Evolutionary conservation across 1,284 basidiomycete species (phyloP).

Genomic region (Phellinidium pouzarii): DNA sequence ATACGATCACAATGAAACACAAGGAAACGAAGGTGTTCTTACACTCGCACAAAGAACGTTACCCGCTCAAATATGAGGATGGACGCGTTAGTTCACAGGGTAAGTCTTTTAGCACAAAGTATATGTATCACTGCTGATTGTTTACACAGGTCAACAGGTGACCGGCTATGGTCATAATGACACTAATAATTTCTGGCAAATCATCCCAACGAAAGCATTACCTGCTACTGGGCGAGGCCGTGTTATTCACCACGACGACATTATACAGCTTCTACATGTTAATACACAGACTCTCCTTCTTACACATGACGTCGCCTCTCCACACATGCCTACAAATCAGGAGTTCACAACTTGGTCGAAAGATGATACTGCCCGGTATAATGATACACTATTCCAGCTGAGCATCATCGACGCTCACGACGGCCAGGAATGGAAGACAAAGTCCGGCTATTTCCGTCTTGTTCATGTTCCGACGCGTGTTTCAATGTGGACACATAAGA

Average conservation of each 20-base stretch:
- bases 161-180: conserved; percentile 95
- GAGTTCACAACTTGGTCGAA: conserved; percentile 91
- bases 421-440: conserved; percentile 83
- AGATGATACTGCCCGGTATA: conserved; percentile 65
- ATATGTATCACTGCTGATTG: no score
- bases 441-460: conserved; percentile 85
- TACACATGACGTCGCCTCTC: conserved; percentile 96
- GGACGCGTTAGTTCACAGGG: conserved; percentile 94
- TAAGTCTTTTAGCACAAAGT: no score
- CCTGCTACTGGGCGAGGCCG: conserved; percentile 86
- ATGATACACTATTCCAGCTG: conserved; percentile 85
- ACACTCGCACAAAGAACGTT: conserved; percentile 87
- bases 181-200: conserved; percentile 93
- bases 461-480: conserved; percentile 89
- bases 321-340: conserved; percentile 96
- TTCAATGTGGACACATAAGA: conserved; percentile 86
- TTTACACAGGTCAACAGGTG: conserved; percentile 87
- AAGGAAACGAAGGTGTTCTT: conserved; percentile 90
- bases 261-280: conserved; percentile 86
- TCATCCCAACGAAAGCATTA: conserved; percentile 88
- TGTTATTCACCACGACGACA: conserved; percentile 82
- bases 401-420: conserved; percentile 65
- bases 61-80: conserved; percentile 94
- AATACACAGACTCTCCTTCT: conserved; percentile 79
- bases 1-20: conserved; percentile 84